Conservation (phyloP, 1,139 yeast genomes). For the Yamadazyma friedrichii region DNA sequence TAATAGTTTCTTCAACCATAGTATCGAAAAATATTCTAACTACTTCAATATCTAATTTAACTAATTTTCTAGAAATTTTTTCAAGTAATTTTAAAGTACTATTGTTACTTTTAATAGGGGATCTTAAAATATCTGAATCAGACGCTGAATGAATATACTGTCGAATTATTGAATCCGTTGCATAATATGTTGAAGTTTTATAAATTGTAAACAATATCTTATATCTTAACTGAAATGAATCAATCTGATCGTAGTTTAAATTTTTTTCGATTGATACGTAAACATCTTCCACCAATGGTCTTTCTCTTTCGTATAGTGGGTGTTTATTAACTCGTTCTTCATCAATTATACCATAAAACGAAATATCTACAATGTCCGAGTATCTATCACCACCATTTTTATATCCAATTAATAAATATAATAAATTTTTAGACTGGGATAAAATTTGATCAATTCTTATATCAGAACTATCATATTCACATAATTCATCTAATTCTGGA, state of each 20-base stretch:
- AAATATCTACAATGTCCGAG: neutral
- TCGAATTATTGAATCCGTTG: constrained; percentile 1
- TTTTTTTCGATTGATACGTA: neutral
- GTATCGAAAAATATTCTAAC: neutral
- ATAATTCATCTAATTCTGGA: neutral
- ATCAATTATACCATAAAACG: constrained; percentile 1
- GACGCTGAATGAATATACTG: neutral
- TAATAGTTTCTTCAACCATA: neutral
- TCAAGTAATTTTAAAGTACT: neutral
- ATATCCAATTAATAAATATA: neutral
- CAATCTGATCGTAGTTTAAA: constrained; percentile 2
- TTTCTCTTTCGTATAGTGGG: constrained; percentile 5
- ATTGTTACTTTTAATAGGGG: neutral
- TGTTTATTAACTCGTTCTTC: neutral
- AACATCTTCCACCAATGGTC: constrained; percentile 3
- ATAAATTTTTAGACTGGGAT: neutral
- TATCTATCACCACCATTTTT: neutral
- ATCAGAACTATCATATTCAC: neutral
- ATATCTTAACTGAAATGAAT: constrained; percentile 3
- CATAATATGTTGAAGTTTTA: constrained; percentile 1
- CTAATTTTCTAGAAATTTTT: neutral
- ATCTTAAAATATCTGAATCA: neutral
- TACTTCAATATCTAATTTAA: neutral
- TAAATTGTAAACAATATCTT: constrained; percentile 2
- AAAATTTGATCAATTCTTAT: neutral